These are phyloP conservation scores for Tulasnella calospora DNA, from an alignment of 768 basidiomycete genomes.

Conservation along the genomic window DNA sequence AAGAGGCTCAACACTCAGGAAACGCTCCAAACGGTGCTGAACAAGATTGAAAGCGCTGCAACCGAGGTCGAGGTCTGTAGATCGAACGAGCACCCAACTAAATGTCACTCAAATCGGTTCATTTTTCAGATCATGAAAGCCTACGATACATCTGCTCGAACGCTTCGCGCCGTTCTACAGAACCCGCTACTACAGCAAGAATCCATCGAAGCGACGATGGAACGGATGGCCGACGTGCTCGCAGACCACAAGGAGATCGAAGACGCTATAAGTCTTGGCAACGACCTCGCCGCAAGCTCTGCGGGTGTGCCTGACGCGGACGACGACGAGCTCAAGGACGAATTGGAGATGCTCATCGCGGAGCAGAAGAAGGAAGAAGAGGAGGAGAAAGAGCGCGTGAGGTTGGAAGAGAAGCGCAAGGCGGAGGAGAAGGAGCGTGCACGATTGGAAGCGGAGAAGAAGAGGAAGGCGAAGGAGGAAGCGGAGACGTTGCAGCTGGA, in stretches of 20 bases:
- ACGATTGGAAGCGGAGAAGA: not conserved
- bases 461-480: not conserved
- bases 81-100: not conserved
- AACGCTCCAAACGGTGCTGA: conserved; percentile 68
- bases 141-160: conserved; percentile 77
- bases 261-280: conserved; percentile 64
- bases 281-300: conserved; percentile 52
- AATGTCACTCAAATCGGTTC: not conserved
- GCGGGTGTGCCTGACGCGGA: conserved; percentile 44
- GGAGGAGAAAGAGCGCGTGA: not conserved
- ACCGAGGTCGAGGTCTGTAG: conserved; percentile 73
- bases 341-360: conserved; percentile 25
- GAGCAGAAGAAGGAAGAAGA: conserved; percentile 25
- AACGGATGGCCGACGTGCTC: conserved; percentile 76
- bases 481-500: not conserved
- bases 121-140: conserved; percentile 68
- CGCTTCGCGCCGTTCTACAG: conserved; percentile 67
- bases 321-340: conserved; percentile 25
- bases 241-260: conserved; percentile 80
- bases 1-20: conserved; percentile 72
- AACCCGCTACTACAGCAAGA: conserved; percentile 77
- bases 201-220: conserved; percentile 79
- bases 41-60: conserved; percentile 80
- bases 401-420: not conserved
- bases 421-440: not conserved